Evolutionary conservation across 768 basidiomycete genomes (phyloP).

Genomic region (Leccinum subgranulosum): DNA sequence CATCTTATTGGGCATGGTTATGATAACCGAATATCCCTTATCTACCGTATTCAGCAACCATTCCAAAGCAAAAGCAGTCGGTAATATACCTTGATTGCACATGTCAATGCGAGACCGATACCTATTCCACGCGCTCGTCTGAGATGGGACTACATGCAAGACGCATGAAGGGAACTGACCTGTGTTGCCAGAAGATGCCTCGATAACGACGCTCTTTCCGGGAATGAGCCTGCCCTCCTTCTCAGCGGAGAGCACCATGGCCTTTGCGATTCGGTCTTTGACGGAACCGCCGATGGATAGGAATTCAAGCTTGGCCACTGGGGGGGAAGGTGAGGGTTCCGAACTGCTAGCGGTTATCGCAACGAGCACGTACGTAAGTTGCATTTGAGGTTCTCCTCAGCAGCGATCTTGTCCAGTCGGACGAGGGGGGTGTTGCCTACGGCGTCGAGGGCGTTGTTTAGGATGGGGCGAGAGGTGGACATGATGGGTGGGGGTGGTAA

Average conservation of each 20-base stretch:
- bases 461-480: constrained; percentile 42
- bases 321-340: neutral
- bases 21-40: constrained; percentile 91
- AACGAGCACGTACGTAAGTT: constrained; percentile 70
- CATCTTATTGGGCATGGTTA: constrained; percentile 95
- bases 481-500: constrained; percentile 17
- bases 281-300: constrained; percentile 90
- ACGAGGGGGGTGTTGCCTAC: constrained; percentile 92
- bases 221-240: constrained; percentile 79
- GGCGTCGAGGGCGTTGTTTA: constrained; percentile 78
- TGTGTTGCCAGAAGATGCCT: constrained; percentile 95
- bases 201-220: constrained; percentile 89
- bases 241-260: constrained; percentile 97
- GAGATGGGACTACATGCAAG: neutral
- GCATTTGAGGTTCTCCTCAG: constrained; percentile 74
- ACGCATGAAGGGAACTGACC: constrained; percentile 45
- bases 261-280: constrained; percentile 94
- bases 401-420: constrained; percentile 75
- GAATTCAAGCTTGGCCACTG: constrained; percentile 92
- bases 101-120: constrained; percentile 90
- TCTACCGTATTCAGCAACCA: constrained; percentile 71
- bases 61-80: constrained; percentile 14
- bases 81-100: constrained; percentile 80
- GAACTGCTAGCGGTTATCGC: neutral
- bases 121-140: constrained; percentile 40